Evolutionary conservation across 257 asterid species (phyloP).

Genomic region (Cordia subcordata): DNA sequence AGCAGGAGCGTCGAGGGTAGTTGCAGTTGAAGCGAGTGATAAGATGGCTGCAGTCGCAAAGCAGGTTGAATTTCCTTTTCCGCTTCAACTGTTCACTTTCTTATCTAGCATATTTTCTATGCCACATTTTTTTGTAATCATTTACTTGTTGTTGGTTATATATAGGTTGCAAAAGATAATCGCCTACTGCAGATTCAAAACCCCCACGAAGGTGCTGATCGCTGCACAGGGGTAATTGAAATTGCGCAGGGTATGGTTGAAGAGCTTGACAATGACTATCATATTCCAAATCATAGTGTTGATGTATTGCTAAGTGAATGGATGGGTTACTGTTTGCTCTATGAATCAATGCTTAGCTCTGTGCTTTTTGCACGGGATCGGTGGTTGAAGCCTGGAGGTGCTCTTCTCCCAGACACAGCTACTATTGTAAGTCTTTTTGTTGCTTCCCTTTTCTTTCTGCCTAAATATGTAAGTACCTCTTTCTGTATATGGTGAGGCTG

Average conservation of each 20-base stretch:
- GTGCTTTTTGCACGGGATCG: slow-evolving; percentile 88
- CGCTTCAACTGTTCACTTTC: slow-evolving; percentile 6
- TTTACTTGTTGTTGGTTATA: slow-evolving; percentile 10
- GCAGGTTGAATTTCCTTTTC: slow-evolving; percentile 40
- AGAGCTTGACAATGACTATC: slow-evolving; percentile 43
- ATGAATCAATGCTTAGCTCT: slow-evolving; percentile 90
- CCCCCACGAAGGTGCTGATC: slow-evolving; percentile 16
- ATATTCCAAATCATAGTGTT: slow-evolving; percentile 57
- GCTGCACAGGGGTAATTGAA: slow-evolving; percentile 45
- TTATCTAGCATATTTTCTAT: background rate
- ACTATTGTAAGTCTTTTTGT: slow-evolving; percentile 57
- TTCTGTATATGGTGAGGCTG: slow-evolving; percentile 5
- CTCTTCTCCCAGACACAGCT: slow-evolving; percentile 91
- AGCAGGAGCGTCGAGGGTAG: slow-evolving; percentile 84
- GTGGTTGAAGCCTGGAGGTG: slow-evolving; percentile 97
- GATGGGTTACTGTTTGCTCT: slow-evolving; percentile 98
- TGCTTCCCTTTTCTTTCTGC: slow-evolving; percentile 9
- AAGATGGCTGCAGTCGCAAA: slow-evolving; percentile 93
- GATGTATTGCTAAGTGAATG: slow-evolving; percentile 90
- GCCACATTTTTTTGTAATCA: background rate
- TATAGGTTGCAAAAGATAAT: slow-evolving; percentile 82
- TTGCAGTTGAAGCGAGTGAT: slow-evolving; percentile 87
- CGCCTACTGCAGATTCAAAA: slow-evolving; percentile 36
- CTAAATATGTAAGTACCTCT: background rate
- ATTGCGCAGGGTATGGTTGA: slow-evolving; percentile 91